A percentile compares a stretch with the other conserved stretches of the same genome.
These are phyloP conservation scores for Elaeagnus macrophylla DNA, from an alignment of 306 rosid genomes.

Conservation along the genomic window DNA sequence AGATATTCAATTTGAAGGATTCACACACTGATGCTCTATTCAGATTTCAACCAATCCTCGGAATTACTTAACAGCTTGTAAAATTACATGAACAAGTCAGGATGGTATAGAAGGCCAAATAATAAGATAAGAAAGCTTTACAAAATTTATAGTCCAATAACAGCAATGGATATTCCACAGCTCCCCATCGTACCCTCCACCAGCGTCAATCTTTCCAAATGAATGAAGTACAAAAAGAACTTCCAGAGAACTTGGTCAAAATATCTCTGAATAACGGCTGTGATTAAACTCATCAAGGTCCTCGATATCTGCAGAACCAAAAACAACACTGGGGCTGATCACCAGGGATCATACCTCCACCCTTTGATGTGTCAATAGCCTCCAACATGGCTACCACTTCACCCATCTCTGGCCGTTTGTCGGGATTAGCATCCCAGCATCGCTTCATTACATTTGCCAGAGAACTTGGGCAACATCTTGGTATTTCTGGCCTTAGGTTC, in stretches of 20 bases:
- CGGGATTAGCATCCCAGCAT: slow-evolving; percentile 98
- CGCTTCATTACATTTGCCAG: slow-evolving; percentile 98
- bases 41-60: background rate
- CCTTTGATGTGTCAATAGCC: slow-evolving; percentile 87
- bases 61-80: background rate
- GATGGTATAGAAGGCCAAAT: slow-evolving; percentile 23
- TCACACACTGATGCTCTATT: background rate
- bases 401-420: slow-evolving; percentile 94
- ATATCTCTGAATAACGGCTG: no score
- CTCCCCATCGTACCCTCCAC: slow-evolving; percentile 39
- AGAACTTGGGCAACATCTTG: slow-evolving; percentile 96
- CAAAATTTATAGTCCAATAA: slow-evolving; percentile 49
- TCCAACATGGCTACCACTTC: slow-evolving; percentile 87
- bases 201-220: slow-evolving; percentile 32
- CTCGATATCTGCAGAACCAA: slow-evolving; percentile 75
- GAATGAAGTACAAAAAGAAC: slow-evolving; percentile 40
- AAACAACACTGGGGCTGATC: slow-evolving; percentile 85
- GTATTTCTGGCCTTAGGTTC: slow-evolving; percentile 97
- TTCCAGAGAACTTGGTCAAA: slow-evolving; percentile 17
- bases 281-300: slow-evolving; percentile 43
- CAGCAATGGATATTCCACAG: slow-evolving; percentile 33
- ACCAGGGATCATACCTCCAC: slow-evolving; percentile 94
- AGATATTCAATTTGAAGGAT: no score
- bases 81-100: slow-evolving; percentile 17
- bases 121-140: slow-evolving; percentile 38